Evolutionary conservation across 768 basidiomycete genomes (phyloP).

Genomic region (Phylloporus arenicola): DNA sequence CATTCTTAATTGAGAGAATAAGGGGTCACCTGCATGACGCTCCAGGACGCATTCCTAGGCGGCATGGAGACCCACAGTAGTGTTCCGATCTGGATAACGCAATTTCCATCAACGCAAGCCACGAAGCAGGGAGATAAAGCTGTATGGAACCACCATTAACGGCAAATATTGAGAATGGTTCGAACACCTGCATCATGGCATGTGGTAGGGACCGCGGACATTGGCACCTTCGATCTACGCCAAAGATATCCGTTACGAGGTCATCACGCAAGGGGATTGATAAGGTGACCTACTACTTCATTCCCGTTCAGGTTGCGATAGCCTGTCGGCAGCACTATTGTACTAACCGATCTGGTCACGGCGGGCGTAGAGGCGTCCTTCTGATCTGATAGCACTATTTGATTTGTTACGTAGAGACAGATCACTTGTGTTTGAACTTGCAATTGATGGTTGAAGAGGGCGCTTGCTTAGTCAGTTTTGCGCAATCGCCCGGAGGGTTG

Average conservation of each 20-base stretch:
- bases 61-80: not conserved
- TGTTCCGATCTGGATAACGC: not conserved
- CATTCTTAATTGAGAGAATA: not conserved
- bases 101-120: not conserved
- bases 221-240: not conserved
- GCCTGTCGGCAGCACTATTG: not conserved
- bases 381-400: not conserved
- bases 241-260: not conserved
- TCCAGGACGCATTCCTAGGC: not conserved
- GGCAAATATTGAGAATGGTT: not conserved
- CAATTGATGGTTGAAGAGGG: not conserved
- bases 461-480: slow-evolving; percentile 21
- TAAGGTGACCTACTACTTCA: not conserved
- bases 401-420: not conserved
- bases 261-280: not conserved
- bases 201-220: not conserved
- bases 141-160: not conserved
- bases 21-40: not conserved
- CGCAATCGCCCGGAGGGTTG: not conserved
- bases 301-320: not conserved
- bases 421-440: not conserved
- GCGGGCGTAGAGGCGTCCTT: not conserved
- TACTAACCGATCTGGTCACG: not conserved
- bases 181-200: not conserved
- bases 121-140: not conserved